A percentile compares a stretch with the other conserved stretches of the same genome.
These are phyloP conservation scores for Tagetes erecta DNA, from an alignment of 129 eudicot species.

Conservation along the genomic window DNA sequence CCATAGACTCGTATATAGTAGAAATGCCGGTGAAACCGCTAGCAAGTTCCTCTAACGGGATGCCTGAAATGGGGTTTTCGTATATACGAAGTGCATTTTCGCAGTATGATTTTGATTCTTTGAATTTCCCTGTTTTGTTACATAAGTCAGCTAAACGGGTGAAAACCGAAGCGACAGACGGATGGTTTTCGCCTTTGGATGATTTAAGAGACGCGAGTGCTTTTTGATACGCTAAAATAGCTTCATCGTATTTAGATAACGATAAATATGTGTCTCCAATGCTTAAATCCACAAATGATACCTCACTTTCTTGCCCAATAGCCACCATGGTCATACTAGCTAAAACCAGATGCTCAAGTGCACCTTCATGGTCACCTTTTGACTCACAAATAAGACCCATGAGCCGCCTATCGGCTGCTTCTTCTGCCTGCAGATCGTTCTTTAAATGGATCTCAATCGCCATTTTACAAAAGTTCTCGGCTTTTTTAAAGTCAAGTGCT, in stretches of 20 bases:
- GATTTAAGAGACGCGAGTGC: constrained; percentile 60
- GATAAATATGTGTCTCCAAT: constrained; percentile 77
- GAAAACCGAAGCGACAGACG: constrained; percentile 68
- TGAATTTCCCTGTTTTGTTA: constrained; percentile 68
- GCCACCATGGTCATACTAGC: constrained; percentile 94
- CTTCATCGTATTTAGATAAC: constrained; percentile 66
- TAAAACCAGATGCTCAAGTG: constrained; percentile 77
- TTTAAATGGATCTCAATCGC: constrained; percentile 71
- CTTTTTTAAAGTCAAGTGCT: constrained; percentile 66
- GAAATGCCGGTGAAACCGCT: constrained; percentile 64
- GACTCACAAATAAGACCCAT: constrained; percentile 76
- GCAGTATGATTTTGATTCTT: constrained; percentile 74
- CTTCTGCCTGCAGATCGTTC: constrained; percentile 54
- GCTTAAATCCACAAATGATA: constrained; percentile 71
- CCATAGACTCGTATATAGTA: constrained; percentile 73
- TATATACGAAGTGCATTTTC: constrained; percentile 67
- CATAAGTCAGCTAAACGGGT: constrained; percentile 75
- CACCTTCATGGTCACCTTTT: constrained; percentile 74
- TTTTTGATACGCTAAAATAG: constrained; percentile 68
- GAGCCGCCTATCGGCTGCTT: constrained; percentile 73
- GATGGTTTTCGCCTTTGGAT: constrained; percentile 75
- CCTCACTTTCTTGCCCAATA: constrained; percentile 69
- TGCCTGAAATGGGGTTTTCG: constrained; percentile 60
- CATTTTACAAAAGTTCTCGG: constrained; percentile 57
- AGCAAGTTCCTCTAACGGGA: constrained; percentile 71